phyloP scores from a whole-genome alignment of 2,329 filamentous ascomycete genomes.

The Fusarium sp. region DNA sequence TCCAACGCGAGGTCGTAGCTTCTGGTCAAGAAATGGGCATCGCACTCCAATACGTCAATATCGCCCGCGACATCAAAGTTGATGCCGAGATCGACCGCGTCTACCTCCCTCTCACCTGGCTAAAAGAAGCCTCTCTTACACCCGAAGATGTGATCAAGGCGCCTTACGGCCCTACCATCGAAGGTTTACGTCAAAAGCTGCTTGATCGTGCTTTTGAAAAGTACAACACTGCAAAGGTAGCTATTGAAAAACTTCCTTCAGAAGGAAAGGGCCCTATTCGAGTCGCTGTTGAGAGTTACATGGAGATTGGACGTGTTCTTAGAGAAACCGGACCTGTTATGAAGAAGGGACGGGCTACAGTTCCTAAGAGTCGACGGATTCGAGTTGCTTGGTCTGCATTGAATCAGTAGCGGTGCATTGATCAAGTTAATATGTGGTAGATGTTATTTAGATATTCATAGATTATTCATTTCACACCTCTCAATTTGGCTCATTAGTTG shows the following conservation, averaged over 20 bases:
- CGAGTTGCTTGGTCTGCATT: slow-evolving; percentile 69
- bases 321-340: slow-evolving; percentile 54
- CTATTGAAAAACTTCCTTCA: slow-evolving; percentile 70
- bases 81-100: slow-evolving; percentile 74
- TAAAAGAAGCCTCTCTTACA: slow-evolving; percentile 66
- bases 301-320: slow-evolving; percentile 77
- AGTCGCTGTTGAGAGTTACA: slow-evolving; percentile 79
- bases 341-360: slow-evolving; percentile 56
- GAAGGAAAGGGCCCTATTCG: slow-evolving; percentile 72
- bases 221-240: slow-evolving; percentile 64
- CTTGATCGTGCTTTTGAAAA: slow-evolving; percentile 70
- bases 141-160: slow-evolving; percentile 65
- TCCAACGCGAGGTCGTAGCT: slow-evolving; percentile 55
- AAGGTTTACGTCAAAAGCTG: slow-evolving; percentile 63
- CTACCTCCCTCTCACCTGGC: slow-evolving; percentile 74
- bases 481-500: background rate
- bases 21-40: slow-evolving; percentile 75
- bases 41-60: slow-evolving; percentile 81
- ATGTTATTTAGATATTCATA: slow-evolving; percentile 13
- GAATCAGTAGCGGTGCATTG: slow-evolving; percentile 22
- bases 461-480: background rate
- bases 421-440: background rate
- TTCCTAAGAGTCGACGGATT: slow-evolving; percentile 60
- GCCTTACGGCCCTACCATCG: slow-evolving; percentile 53
- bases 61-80: slow-evolving; percentile 76